Base-by-base conservation (phyloP, 1,284 basidiomycete genomes). In the Fomitopsis palustris region DNA sequence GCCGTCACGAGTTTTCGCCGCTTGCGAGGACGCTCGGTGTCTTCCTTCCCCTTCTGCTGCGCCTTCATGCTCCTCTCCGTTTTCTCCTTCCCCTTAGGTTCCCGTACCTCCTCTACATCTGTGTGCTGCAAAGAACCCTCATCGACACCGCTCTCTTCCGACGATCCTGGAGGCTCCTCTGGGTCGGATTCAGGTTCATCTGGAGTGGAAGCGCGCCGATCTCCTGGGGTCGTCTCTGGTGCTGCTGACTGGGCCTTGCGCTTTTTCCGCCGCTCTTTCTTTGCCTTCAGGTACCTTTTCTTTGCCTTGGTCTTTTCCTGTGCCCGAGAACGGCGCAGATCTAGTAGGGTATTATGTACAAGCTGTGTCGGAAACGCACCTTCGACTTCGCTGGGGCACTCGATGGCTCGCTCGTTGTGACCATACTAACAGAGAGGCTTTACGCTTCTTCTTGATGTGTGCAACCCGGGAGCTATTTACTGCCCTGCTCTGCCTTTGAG, bases 221-320 rank as follows among this genome's bases (percentile, higher is more conserved):
- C 55, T 29, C 14, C 33, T 42, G 23, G 25, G 10, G 25, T 19
- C 14, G 19, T 14, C 14, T 21, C 38, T 19, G 47, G 38, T 19
- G 7, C 42, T 8, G 37, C 7, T 9, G 56, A 31, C 19, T 39
- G n/a, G 0, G 62, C 39, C 51, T 70, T 73, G 42, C 70, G 69
- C 38, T 70, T 69, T 59, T 72, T 75, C 23, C 72, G 67, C 16
- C 73, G 63, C 14, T 73, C 69, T 43, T 70, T 72, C 61, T 75
- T 75, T 16, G 73, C 74, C 58, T 73, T 75, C 29, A 75, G 64
- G 37, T 75, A 75, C 29, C 73, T 62, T 59, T 73, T 68, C 61
- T 73, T 75, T 1, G 73, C 72, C 47, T 72, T 74, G 0, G 74
- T 74, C 59, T 74, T 74, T 10, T 61, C 58, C 72, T 74, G 45